Evolutionary conservation across 768 basidiomycete genomes (phyloP).

Genomic region (Psilocybe subaeruginosa): DNA sequence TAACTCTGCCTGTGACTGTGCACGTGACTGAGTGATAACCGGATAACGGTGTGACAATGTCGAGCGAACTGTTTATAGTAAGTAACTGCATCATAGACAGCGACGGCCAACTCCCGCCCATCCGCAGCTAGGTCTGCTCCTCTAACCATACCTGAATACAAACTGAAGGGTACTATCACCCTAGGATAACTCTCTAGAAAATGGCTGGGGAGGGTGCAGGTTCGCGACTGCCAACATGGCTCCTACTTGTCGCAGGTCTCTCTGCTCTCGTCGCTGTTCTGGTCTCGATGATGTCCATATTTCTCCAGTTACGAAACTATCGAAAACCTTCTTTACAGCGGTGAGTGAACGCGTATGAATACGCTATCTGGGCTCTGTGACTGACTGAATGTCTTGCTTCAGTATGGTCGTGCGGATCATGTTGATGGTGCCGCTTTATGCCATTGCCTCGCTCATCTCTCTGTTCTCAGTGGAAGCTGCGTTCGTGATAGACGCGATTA

Average conservation of each 20-base stretch:
- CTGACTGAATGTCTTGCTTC: constrained; percentile 3
- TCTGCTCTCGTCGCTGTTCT: constrained; percentile 71
- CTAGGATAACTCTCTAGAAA: not conserved
- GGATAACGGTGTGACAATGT: not conserved
- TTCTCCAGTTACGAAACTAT: constrained; percentile 85
- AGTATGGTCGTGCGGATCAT: constrained; percentile 95
- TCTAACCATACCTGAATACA: not conserved
- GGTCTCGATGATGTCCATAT: constrained; percentile 76
- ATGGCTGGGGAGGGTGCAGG: constrained; percentile 46
- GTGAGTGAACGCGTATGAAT: constrained; percentile 37
- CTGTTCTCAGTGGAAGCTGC: constrained; percentile 94
- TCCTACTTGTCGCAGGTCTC: constrained; percentile 65
- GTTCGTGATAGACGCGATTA: constrained; percentile 92
- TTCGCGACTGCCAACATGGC: constrained; percentile 55
- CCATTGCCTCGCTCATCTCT: constrained; percentile 87
- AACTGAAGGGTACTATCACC: not conserved
- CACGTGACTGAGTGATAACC: too few relatives aligned
- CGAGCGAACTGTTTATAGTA: not conserved
- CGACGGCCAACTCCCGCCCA: not conserved
- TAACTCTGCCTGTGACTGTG: too few relatives aligned
- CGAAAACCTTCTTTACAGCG: constrained; percentile 80
- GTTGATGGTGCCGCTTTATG: constrained; percentile 96
- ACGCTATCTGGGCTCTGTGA: not conserved
- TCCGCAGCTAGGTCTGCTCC: constrained; percentile 3
- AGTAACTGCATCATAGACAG: not conserved